A percentile compares a stretch with the other conserved stretches of the same genome.
These are phyloP conservation scores for Marasmius fiardii DNA, from an alignment of 1,284 basidiomycete species.

Conservation along the genomic window DNA sequence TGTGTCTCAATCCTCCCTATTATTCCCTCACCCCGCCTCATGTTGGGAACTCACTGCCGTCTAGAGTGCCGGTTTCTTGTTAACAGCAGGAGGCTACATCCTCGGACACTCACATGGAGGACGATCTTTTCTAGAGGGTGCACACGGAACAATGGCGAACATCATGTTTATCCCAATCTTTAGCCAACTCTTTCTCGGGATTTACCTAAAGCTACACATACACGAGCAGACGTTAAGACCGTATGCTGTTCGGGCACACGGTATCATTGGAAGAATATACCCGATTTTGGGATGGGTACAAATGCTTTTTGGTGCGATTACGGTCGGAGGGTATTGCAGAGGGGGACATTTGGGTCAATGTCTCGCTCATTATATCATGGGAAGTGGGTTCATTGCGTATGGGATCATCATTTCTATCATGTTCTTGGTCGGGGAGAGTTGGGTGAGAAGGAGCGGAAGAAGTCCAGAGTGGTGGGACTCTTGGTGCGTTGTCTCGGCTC, in stretches of 20 bases:
- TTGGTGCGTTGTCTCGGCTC: constrained; percentile 33
- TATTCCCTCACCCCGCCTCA: constrained; percentile 12
- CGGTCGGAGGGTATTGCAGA: constrained; percentile 68
- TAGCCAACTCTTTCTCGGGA: constrained; percentile 70
- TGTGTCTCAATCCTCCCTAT: constrained; percentile 24
- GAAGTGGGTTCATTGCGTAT: constrained; percentile 87
- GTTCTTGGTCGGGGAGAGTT: constrained; percentile 78
- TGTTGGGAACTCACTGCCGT: constrained; percentile 11
- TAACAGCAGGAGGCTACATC: constrained; percentile 70
- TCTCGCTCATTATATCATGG: constrained; percentile 91
- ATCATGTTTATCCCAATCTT: constrained; percentile 67
- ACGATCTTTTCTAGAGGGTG: constrained; percentile 65
- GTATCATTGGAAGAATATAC: constrained; percentile 81
- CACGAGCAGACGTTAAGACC: constrained; percentile 78
- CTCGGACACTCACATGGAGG: constrained; percentile 84
- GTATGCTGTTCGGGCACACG: constrained; percentile 72
- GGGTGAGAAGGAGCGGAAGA: constrained; percentile 68
- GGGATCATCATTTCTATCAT: constrained; percentile 83
- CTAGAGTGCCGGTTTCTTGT: constrained; percentile 64
- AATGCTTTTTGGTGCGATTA: constrained; percentile 71
- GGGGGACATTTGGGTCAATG: constrained; percentile 76
- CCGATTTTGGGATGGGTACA: constrained; percentile 89
- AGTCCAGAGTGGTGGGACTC: constrained; percentile 93
- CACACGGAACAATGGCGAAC: constrained; percentile 70
- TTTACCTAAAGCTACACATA: constrained; percentile 93